Percentiles rank a stretch among this genome's conserved stretches.
phyloP scores from a whole-genome alignment of 2,329 filamentous ascomycete genomes.

The Epichloe glyceriae region DNA sequence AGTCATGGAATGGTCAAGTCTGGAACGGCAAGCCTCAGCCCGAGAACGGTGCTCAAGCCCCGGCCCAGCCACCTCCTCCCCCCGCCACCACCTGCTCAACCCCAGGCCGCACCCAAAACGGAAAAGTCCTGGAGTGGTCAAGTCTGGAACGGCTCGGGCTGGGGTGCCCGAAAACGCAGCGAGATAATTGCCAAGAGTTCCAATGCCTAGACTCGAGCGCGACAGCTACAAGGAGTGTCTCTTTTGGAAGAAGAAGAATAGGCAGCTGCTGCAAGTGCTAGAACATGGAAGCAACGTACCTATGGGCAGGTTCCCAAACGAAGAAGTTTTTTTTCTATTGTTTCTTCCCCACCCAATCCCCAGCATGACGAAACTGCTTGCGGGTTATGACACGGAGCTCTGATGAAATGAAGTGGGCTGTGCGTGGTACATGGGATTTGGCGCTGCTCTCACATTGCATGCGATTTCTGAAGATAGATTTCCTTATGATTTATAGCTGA shows the following conservation, averaged over 20 bases:
- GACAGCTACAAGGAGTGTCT: neutral
- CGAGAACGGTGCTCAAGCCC: neutral
- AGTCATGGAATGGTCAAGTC: neutral
- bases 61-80: neutral
- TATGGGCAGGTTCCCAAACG: slow-evolving; percentile 1
- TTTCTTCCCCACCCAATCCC: neutral
- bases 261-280: neutral
- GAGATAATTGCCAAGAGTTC: neutral
- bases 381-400: neutral
- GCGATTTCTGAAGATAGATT: neutral
- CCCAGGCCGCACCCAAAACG: neutral
- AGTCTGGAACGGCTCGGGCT: slow-evolving; percentile 3
- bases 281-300: neutral
- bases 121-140: slow-evolving; percentile 4
- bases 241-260: neutral
- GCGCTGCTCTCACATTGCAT: neutral
- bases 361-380: slow-evolving; percentile 4
- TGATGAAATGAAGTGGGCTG: neutral
- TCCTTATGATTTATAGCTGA: neutral
- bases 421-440: neutral
- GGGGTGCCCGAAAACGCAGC: slow-evolving; percentile 1
- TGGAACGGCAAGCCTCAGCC: slow-evolving; percentile 1
- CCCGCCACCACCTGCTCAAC: neutral
- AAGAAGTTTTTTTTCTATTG: neutral
- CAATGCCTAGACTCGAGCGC: neutral